Conservation (phyloP, 768 basidiomycete species). For the Rhodotorula babjevae region DNA sequence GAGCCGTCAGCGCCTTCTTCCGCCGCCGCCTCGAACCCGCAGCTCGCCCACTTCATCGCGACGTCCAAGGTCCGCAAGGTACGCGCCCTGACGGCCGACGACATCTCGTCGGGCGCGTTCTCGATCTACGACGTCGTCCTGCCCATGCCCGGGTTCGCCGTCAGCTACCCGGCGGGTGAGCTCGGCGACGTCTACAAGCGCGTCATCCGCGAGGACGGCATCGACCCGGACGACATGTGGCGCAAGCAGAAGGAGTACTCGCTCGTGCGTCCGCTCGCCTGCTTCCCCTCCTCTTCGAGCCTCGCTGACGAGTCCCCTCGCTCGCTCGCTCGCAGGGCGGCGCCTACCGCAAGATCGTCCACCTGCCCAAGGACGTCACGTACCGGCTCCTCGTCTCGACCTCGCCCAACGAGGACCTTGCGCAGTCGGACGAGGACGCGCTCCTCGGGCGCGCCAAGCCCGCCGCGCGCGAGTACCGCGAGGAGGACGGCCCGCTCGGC, state of each 20-base stretch:
- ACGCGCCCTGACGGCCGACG: slow-evolving; percentile 70
- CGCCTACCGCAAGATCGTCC: slow-evolving; percentile 86
- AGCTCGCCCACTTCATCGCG: slow-evolving; percentile 25
- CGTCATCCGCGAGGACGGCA: slow-evolving; percentile 74
- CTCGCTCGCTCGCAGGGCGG: slow-evolving; percentile 57
- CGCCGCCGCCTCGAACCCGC: slow-evolving; percentile 16
- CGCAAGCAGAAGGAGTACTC: slow-evolving; percentile 70
- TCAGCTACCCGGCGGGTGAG: slow-evolving; percentile 79
- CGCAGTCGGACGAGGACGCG: slow-evolving; percentile 91
- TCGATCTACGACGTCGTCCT: slow-evolving; percentile 92
- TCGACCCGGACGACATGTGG: slow-evolving; percentile 83
- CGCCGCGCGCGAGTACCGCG: slow-evolving; percentile 50
- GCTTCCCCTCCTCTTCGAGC: neutral
- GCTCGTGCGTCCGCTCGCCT: slow-evolving; percentile 14
- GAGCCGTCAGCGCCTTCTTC: neutral
- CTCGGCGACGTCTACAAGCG: slow-evolving; percentile 81
- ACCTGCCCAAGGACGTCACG: slow-evolving; percentile 71
- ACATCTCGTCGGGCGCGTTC: slow-evolving; percentile 63
- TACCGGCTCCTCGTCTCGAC: slow-evolving; percentile 85
- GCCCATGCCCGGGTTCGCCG: slow-evolving; percentile 93
- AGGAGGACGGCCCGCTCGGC: slow-evolving; percentile 9
- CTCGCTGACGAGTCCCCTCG: neutral
- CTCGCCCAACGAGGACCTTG: slow-evolving; percentile 83
- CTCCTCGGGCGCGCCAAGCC: slow-evolving; percentile 76
- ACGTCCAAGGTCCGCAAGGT: slow-evolving; percentile 51